A percentile compares a stretch with the other conserved stretches of the same genome.
These are phyloP conservation scores for Fusarium sp. DNA, from an alignment of 2,329 filamentous ascomycete genomes.

Conservation along the genomic window DNA sequence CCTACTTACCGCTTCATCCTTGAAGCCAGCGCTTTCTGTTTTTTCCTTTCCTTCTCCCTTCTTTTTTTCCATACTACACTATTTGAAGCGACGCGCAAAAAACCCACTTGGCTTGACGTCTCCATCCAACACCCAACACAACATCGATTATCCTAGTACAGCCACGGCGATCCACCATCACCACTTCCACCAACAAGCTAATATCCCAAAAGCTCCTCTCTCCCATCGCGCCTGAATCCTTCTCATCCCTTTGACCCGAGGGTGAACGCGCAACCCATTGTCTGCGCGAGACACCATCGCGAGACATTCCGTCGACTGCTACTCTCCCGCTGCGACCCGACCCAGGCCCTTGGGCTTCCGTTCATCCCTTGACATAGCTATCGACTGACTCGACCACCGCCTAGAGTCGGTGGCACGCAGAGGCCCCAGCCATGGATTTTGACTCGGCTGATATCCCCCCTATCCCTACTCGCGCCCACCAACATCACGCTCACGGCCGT, in stretches of 20 bases:
- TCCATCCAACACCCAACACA: neutral
- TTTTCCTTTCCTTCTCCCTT: constrained; percentile 4
- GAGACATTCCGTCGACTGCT: constrained; percentile 5
- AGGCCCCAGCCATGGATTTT: constrained; percentile 50
- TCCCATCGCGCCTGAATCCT: constrained; percentile 1
- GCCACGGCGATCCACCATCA: constrained; percentile 35
- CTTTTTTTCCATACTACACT: neutral
- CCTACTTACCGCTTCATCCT: constrained; percentile 9
- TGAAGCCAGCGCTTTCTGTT: neutral
- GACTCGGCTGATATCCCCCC: constrained; percentile 50
- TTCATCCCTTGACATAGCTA: constrained; percentile 24
- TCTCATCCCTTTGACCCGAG: constrained; percentile 24
- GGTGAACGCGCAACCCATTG: constrained; percentile 22
- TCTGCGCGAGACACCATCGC: constrained; percentile 26
- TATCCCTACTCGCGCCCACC: constrained; percentile 51
- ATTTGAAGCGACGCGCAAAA: neutral
- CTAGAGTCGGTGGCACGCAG: constrained; percentile 32
- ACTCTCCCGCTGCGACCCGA: no score
- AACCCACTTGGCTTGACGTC: constrained; percentile 25
- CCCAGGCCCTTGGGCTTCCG: no score
- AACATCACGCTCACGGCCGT: constrained; percentile 33
- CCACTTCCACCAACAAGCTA: constrained; percentile 33
- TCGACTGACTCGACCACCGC: constrained; percentile 29
- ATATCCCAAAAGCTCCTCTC: constrained; percentile 22
- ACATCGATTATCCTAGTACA: constrained; percentile 23